Base-by-base conservation (phyloP, 257 asterid genomes). In the Petunia axillaris region DNA sequence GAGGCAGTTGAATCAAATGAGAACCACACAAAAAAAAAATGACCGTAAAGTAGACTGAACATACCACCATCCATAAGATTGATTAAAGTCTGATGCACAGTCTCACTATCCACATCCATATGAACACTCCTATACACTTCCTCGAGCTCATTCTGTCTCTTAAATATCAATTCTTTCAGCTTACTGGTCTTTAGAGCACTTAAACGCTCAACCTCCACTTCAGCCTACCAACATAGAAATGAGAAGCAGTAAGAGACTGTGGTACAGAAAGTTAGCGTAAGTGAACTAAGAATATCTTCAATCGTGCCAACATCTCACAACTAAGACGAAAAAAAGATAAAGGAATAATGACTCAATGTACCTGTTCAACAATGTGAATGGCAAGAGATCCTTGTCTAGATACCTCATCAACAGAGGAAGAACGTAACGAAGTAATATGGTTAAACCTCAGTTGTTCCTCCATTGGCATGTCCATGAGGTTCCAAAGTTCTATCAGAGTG, bases 131-230 rank as follows among this genome's bases (percentile, higher is more conserved):
- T 63, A 77, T 88, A 87, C 74, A 93, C 91, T 83, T 90, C 91
- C 86, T 93, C 97, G 25, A 93, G 89, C 86, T 91, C 92, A 64
- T 86, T 82, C 80, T 93, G 94, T 81, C 94, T 91, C 86, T 87
- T 89, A 83, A 90, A 79, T 83, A 93, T 90, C 79, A 93, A 84
- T 85, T 93, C 96, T 83, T 87, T 91, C 91, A 90, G 83, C 90
- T 90, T 93, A 78, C 92, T 83, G 83, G 88, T 86, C 89, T 91
- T 93, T 83, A 88, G 76, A 83, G 83, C 86, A 82, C 84, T 93
- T 80, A 93, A 79, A 77, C 85, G 85, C 65, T 82, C 90, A 80
- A 90, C 91, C 84, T 91, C 97, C 86, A 81, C 85, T 87, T 89
- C 92, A 81, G 87, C 70, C 97, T 93, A 81, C 53, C 85, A 83